Base-by-base conservation (phyloP, 2,329 filamentous ascomycete genomes). In the Fonsecaea multimorphosa region DNA sequence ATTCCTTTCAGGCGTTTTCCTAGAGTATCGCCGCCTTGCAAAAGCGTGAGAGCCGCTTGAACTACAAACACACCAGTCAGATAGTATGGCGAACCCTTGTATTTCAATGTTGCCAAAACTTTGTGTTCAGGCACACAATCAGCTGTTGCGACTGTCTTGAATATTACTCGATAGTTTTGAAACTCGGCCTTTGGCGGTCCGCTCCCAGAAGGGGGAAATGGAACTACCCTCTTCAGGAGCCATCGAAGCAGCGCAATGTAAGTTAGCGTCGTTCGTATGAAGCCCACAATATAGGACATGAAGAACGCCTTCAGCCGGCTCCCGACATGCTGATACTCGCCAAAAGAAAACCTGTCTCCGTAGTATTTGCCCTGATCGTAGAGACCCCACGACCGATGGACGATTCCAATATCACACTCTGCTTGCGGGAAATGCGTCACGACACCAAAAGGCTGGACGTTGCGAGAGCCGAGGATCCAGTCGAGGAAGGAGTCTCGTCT, bases 331-430 rank as follows among this genome's bases (percentile, higher is more conserved):
- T 57, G 54, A n/a, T 57, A 57, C 32, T 57, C 54, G 19, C 9
- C 5, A n/a, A 57, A 57, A 5, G 5, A n/a, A n/a, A 57, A 57
- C 1, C 36, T 57, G 4, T 77, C 74, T 22, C 57, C 55, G 40
- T 70, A 76, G 61, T 67, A 78, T 72, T 84, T 80, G 67, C 75
- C 77, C 85, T 82, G 6, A 92, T 77, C 1, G 90, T 87, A 31
- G 86, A 86, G 22, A 86, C 86, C 59, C 84, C 86, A 2, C 80
- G 76, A 7, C 78, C 78, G 3, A 78, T 77, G 27, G 71, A 81
- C 74, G 85, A 57, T 57, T 57, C 54, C 54, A 12, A 57, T 57
- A 24, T 57, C 54, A 24, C 54, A 57, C 32, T 57, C 54, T 32
- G 54, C 54, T 57, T 57, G 54, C 32, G 54, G 54, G n/a, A 57